These are phyloP conservation scores for Helminthosporium solani DNA, from an alignment of 2,329 filamentous ascomycete genomes.

Conservation along the genomic window DNA sequence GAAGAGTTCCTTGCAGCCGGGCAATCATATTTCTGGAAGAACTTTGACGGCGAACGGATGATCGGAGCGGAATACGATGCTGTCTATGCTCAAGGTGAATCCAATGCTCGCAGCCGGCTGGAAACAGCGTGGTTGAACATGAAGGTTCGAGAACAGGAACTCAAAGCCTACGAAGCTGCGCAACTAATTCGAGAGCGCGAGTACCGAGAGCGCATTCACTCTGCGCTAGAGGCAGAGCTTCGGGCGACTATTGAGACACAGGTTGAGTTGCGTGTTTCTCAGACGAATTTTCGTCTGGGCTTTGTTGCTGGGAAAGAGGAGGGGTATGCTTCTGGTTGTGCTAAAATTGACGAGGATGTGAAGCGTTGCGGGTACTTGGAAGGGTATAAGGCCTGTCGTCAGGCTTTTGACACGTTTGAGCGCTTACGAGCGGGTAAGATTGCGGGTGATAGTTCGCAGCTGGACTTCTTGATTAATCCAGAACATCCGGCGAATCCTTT, in stretches of 20 bases:
- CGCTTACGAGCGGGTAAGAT: neutral
- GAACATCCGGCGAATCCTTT: too few species aligned
- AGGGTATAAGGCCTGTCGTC: neutral
- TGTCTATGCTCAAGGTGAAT: neutral
- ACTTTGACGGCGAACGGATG: neutral
- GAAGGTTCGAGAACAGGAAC: neutral
- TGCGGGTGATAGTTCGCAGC: neutral
- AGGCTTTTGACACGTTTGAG: neutral
- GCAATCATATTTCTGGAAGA: neutral
- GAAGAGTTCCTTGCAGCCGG: neutral
- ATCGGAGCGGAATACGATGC: neutral
- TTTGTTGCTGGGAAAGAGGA: neutral
- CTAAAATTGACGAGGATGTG: neutral
- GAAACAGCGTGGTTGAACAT: neutral
- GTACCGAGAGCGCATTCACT: neutral
- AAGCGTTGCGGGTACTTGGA: neutral
- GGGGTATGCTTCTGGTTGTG: neutral
- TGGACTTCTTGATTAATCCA: neutral
- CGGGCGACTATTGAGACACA: neutral
- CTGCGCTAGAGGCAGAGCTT: neutral
- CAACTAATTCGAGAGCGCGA: neutral
- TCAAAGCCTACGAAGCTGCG: neutral
- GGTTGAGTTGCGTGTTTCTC: neutral
- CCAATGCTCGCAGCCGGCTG: neutral
- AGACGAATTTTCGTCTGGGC: neutral